phyloP scores from a whole-genome alignment of 768 basidiomycete genomes.

The Phlebiopsis flavidoalba region DNA sequence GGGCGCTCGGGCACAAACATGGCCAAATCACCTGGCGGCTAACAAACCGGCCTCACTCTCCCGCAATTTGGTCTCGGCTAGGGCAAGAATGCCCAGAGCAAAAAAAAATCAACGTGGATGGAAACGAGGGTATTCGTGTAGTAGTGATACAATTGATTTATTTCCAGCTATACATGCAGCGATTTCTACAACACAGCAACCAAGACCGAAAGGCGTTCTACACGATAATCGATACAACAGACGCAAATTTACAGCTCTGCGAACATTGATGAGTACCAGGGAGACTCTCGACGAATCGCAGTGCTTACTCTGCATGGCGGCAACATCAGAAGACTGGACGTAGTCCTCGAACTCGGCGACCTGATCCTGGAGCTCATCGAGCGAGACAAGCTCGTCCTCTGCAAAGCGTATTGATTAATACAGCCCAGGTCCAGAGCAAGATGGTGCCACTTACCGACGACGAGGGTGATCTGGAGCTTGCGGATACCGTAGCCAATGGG shows the following conservation, averaged over 20 bases:
- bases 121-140: background rate
- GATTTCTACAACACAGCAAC: background rate
- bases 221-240: background rate
- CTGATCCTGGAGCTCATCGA: conserved; percentile 92
- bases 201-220: background rate
- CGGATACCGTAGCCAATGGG: conserved; percentile 90
- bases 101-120: background rate
- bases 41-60: background rate
- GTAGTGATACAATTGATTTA: conserved; percentile 1
- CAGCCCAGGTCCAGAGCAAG: conserved; percentile 42
- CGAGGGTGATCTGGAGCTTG: conserved; percentile 76
- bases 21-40: conserved; percentile 7
- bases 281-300: background rate
- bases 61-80: background rate
- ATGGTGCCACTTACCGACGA: conserved; percentile 34
- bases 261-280: background rate
- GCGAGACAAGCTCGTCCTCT: conserved; percentile 96
- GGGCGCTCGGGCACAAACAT: conserved; percentile 4
- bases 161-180: background rate
- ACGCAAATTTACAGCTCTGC: conserved; percentile 9
- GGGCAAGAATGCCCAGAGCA: background rate
- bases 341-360: conserved; percentile 81
- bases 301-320: conserved; percentile 85
- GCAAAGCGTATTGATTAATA: background rate
- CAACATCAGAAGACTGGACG: conserved; percentile 87